These are phyloP conservation scores for Tuber magnatum DNA, from an alignment of 495 filamentous ascomycete species.

Conservation along the genomic window DNA sequence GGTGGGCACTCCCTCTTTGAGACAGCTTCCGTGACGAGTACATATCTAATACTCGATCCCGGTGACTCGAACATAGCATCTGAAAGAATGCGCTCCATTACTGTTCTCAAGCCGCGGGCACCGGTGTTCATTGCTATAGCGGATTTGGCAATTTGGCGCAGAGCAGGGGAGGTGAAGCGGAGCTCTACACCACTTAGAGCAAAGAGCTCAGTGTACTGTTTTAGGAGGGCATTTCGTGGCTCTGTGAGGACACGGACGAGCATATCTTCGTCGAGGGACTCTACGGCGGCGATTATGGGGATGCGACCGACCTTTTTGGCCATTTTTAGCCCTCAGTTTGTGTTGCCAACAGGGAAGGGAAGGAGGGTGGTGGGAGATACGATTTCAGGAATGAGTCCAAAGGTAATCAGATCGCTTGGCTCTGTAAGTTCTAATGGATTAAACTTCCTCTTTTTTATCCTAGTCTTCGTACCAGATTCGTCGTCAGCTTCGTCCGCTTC, in stretches of 20 bases:
- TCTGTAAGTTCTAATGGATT: slow-evolving; percentile 76
- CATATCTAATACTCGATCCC: slow-evolving; percentile 57
- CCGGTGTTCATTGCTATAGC: slow-evolving; percentile 75
- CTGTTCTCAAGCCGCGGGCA: slow-evolving; percentile 76
- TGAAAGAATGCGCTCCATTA: slow-evolving; percentile 76
- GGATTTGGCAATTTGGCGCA: slow-evolving; percentile 68
- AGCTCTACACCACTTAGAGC: slow-evolving; percentile 74
- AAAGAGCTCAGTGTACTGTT: slow-evolving; percentile 81
- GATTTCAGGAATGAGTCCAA: slow-evolving; percentile 93
- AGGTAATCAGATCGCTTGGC: slow-evolving; percentile 77
- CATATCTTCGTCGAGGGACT: slow-evolving; percentile 67
- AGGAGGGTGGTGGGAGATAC: slow-evolving; percentile 37
- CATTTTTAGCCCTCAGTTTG: neutral
- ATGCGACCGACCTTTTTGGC: slow-evolving; percentile 58
- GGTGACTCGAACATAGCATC: slow-evolving; percentile 92
- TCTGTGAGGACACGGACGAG: slow-evolving; percentile 85
- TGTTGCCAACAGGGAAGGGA: no score
- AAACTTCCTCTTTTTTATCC: slow-evolving; percentile 48
- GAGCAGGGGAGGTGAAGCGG: slow-evolving; percentile 69
- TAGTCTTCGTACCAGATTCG: slow-evolving; percentile 12
- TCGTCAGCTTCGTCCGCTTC: slow-evolving; percentile 15
- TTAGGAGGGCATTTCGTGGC: slow-evolving; percentile 75
- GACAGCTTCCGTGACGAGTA: slow-evolving; percentile 69
- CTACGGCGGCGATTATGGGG: slow-evolving; percentile 76
- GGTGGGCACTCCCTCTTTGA: slow-evolving; percentile 58